Evolutionary conservation across 1,139 yeast genomes (phyloP).

Genomic region (Sugiyamaella japonica): DNA sequence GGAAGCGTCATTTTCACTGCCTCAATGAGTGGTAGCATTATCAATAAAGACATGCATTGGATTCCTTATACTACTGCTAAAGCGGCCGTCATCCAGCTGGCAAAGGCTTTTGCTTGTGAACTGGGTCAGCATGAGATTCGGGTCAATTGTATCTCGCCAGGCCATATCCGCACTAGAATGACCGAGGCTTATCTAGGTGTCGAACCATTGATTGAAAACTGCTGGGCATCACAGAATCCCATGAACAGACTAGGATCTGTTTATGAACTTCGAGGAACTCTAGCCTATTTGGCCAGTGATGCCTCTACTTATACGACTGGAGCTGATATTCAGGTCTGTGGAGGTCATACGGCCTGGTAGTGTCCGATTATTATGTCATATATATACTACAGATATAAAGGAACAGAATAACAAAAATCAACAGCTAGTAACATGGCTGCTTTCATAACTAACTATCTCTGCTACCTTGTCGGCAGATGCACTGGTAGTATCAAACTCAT

Average conservation of each 20-base stretch:
- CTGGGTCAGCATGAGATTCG: conserved; percentile 47
- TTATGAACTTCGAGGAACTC: conserved; percentile 72
- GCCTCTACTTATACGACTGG: conserved; percentile 83
- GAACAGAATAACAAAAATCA: not conserved
- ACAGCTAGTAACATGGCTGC: conserved; percentile 1
- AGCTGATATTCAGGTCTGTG: conserved; percentile 72
- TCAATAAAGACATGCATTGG: conserved; percentile 56
- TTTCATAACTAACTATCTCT: conserved; percentile 40
- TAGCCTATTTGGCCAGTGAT: conserved; percentile 66
- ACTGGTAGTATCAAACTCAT: conserved; percentile 43
- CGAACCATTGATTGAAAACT: conserved; percentile 36
- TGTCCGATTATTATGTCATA: not conserved
- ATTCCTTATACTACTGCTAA: conserved; percentile 59
- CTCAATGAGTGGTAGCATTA: conserved; percentile 58
- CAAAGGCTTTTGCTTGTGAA: conserved; percentile 55
- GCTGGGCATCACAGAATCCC: conserved; percentile 39
- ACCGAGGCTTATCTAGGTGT: conserved; percentile 32
- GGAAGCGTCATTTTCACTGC: conserved; percentile 59
- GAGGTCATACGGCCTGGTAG: conserved; percentile 70
- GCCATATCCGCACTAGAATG: conserved; percentile 47
- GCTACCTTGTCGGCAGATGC: conserved; percentile 49
- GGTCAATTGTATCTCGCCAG: conserved; percentile 58
- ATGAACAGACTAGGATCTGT: conserved; percentile 35
- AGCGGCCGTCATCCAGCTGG: conserved; percentile 57
- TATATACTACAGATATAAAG: not conserved